These are phyloP conservation scores for Euphorbia neoarborescens DNA, from an alignment of 441 rosid species.

Conservation along the genomic window DNA sequence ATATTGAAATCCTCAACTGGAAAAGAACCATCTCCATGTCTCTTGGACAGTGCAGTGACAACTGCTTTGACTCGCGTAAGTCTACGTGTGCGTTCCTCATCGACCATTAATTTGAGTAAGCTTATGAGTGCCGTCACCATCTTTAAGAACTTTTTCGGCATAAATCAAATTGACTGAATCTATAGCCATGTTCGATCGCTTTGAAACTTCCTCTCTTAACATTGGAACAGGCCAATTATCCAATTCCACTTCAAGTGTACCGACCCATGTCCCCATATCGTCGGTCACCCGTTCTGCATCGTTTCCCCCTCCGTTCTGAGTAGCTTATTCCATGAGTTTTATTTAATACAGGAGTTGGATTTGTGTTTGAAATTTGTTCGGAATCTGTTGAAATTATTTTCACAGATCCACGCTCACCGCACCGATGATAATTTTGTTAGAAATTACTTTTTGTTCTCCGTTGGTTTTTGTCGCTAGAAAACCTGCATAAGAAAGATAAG, in stretches of 20 bases:
- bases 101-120: conserved; percentile 50
- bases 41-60: conserved; percentile 60
- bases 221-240: conserved; percentile 62
- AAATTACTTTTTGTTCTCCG: too few species aligned
- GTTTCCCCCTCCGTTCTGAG: too few species aligned
- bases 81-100: conserved; percentile 61
- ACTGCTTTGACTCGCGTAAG: conserved; percentile 70
- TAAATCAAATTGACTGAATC: conserved; percentile 59
- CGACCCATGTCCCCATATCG: conserved; percentile 81
- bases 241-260: conserved; percentile 62
- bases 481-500: too few species aligned
- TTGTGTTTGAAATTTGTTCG: too few species aligned
- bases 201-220: conserved; percentile 68
- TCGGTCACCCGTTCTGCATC: too few species aligned
- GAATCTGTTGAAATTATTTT: too few species aligned
- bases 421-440: too few species aligned
- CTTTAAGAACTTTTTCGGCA: conserved; percentile 60
- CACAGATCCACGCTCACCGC: too few species aligned
- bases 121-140: conserved; percentile 45
- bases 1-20: conserved; percentile 62
- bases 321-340: too few species aligned
- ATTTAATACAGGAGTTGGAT: too few species aligned
- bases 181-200: conserved; percentile 43
- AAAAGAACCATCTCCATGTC: conserved; percentile 67
- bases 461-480: too few species aligned